Percentiles rank a stretch among this genome's conserved stretches.
These are phyloP conservation scores for Ilyonectria robusta DNA, from an alignment of 2,329 filamentous ascomycete species.

Conservation along the genomic window DNA sequence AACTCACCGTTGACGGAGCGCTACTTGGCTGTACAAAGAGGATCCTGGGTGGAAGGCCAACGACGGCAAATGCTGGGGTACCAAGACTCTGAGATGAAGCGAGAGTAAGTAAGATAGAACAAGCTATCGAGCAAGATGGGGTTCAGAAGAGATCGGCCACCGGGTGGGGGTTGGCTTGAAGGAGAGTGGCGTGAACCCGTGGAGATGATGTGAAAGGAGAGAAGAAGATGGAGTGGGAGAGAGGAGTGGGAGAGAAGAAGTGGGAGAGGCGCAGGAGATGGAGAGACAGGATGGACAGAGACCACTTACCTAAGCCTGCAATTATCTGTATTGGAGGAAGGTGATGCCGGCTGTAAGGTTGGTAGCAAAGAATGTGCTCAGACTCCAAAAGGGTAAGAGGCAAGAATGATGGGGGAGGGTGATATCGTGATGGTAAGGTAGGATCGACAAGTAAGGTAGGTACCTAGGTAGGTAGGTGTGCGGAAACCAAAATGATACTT, in stretches of 20 bases:
- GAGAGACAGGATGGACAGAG: slow-evolving; percentile 15
- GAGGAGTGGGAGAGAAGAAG: slow-evolving; percentile 28
- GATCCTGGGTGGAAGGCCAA: slow-evolving; percentile 49
- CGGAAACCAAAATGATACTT: slow-evolving; percentile 11
- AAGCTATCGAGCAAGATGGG: slow-evolving; percentile 72
- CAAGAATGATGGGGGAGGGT: slow-evolving; percentile 17
- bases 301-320: slow-evolving; percentile 43
- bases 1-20: slow-evolving; percentile 49
- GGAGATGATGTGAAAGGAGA: slow-evolving; percentile 66
- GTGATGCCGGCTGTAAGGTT: slow-evolving; percentile 15
- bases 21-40: slow-evolving; percentile 48
- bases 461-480: slow-evolving; percentile 3
- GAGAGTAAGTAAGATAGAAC: slow-evolving; percentile 72
- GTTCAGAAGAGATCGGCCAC: slow-evolving; percentile 52
- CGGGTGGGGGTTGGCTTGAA: slow-evolving; percentile 51
- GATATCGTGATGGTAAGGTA: slow-evolving; percentile 5
- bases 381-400: slow-evolving; percentile 17
- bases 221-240: slow-evolving; percentile 38
- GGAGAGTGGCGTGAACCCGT: slow-evolving; percentile 59
- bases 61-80: slow-evolving; percentile 60
- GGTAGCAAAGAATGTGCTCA: slow-evolving; percentile 18
- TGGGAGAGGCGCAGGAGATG: slow-evolving; percentile 18
- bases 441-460: not conserved
- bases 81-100: slow-evolving; percentile 69
- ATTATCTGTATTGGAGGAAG: slow-evolving; percentile 30